Base-by-base conservation (phyloP, 164 flowering plant genomes). In the Platanus orientalis region DNA sequence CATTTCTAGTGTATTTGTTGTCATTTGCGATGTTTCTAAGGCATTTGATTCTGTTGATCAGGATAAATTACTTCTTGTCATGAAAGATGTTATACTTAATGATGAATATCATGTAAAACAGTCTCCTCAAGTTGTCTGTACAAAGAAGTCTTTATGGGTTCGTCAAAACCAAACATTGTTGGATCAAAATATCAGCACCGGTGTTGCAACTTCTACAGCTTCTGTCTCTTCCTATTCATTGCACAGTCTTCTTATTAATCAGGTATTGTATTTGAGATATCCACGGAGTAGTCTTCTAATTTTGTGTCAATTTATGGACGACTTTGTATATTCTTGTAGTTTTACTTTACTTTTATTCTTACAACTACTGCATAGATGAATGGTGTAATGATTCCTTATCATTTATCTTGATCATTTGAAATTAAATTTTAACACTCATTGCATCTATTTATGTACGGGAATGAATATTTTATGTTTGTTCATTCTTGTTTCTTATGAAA, bases 1-100 rank as follows among this genome's bases (percentile, higher is more conserved):
- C 26, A 53, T 75, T 59, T 88, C 89, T 54, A 69, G 39, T 47
- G 66, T 82, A 3, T 91, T 69, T 69, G 39, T 95, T 57, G 87
- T 92, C 27, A 77, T 80, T 69, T 66, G 92, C 65, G 99, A 95
- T 82, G 96, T 95, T 39, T 74, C 69, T 13, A 89, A 84, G 71
- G 99, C 99, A 55, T 95, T 85, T 79, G 99, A 95, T 77, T 77
- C 92, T 26, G 62, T 95, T 34, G 71, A 84, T 65, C 99, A 95
- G 65, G 85, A 89, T 70, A 86, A 85, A 73, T 79, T 95, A 27
- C 87, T 95, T 29, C 26, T 34, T 9, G 77, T 95, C 57, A 79
- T 92, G 89, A 67, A 80, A 27, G 86, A 81, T 34, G 72, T 88
- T 42, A 57, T 87, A 24, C 16, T 52, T 54, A 61, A 78, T 26